Percentiles rank a stretch among this genome's conserved stretches.
Conservation (phyloP, 73 alveolate species). For the Symbiodinium natans region DNA sequence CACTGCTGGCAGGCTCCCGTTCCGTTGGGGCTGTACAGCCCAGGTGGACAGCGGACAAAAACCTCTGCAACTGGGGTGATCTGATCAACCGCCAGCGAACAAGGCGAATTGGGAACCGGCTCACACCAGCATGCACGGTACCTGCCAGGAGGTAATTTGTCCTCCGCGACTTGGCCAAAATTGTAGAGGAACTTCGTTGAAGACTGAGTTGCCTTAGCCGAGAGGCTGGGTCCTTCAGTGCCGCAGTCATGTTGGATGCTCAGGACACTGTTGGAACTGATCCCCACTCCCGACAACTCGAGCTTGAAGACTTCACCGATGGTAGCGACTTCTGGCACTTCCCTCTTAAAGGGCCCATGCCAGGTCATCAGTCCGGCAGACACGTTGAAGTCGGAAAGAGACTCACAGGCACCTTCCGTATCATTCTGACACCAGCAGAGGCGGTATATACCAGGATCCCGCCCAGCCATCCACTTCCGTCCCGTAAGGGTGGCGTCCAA, state of each 20-base stretch:
- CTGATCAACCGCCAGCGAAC: too few species aligned
- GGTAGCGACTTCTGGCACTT: background rate
- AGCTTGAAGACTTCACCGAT: background rate
- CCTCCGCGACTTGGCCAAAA: background rate
- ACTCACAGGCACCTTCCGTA: background rate
- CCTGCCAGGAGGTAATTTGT: background rate
- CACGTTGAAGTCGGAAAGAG: background rate
- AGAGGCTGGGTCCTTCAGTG: too few species aligned
- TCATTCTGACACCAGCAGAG: background rate
- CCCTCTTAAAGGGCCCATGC: background rate
- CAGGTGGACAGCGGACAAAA: background rate
- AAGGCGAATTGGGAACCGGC: too few species aligned
- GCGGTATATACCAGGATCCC: background rate
- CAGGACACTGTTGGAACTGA: too few species aligned
- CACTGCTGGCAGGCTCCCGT: background rate
- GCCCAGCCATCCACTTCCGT: background rate
- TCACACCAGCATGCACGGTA: background rate
- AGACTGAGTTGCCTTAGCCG: too few species aligned
- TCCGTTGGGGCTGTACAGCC: background rate
- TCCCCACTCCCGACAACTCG: too few species aligned
- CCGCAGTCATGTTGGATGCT: background rate
- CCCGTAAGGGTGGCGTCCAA: too few species aligned
- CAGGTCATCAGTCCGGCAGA: background rate
- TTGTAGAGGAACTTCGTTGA: background rate
- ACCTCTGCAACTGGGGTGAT: too few species aligned